Conservation (phyloP, 768 basidiomycete genomes). For the Amanita rubescens region DNA sequence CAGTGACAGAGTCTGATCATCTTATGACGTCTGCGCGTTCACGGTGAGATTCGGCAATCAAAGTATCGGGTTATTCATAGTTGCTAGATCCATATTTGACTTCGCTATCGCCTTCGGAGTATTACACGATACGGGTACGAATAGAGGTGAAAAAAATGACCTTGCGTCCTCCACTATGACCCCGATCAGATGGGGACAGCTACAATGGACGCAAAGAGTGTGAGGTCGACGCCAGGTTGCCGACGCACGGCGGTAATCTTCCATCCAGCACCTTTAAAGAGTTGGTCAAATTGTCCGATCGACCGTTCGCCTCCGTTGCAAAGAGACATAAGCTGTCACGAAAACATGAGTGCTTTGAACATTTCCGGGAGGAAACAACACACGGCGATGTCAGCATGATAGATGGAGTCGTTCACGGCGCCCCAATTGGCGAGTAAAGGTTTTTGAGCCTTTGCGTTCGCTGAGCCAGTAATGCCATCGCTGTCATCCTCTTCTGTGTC, state of each 20-base stretch:
- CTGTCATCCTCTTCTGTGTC: neutral
- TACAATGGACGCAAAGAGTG: conserved; percentile 18
- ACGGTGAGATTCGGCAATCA: too few species aligned
- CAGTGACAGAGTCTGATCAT: too few species aligned
- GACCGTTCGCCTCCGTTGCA: conserved; percentile 35
- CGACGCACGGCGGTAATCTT: conserved; percentile 19
- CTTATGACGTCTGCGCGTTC: too few species aligned
- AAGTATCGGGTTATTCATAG: too few species aligned
- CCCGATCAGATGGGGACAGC: conserved; percentile 17
- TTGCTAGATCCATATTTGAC: too few species aligned
- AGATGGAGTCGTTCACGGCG: conserved; percentile 26
- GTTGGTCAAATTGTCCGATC: conserved; percentile 20
- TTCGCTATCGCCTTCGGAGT: too few species aligned
- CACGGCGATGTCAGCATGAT: conserved; percentile 29
- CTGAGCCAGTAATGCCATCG: conserved; percentile 15
- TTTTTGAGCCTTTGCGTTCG: conserved; percentile 19
- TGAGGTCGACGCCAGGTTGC: conserved; percentile 12
- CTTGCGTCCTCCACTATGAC: too few species aligned
- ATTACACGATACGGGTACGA: too few species aligned
- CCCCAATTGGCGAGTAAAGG: conserved; percentile 35
- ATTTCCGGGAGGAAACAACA: too few species aligned
- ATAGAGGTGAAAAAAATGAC: too few species aligned
- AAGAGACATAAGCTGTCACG: conserved; percentile 29
- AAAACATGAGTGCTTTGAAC: neutral
- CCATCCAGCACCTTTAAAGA: conserved; percentile 28